Percentiles rank a stretch among this genome's conserved stretches.
phyloP scores from a whole-genome alignment of 768 basidiomycete genomes.

The Tylopilus sp. region DNA sequence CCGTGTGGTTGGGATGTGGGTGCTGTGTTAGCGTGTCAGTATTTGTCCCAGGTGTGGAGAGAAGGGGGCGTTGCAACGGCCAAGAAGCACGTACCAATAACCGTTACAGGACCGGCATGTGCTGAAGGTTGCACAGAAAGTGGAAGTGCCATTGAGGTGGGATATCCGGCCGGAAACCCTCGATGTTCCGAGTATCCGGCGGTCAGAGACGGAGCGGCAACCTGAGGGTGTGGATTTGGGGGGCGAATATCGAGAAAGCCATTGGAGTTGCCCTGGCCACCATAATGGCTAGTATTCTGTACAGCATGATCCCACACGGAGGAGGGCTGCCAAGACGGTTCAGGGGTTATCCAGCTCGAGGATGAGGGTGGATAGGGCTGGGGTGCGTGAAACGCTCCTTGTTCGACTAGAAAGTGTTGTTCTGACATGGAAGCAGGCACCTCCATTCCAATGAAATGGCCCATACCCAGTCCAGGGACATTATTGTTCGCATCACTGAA shows the following conservation, averaged over 20 bases:
- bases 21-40: conserved; percentile 13
- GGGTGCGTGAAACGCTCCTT: background rate
- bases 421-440: background rate
- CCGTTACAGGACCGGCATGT: conserved; percentile 1
- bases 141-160: background rate
- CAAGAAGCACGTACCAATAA: conserved; percentile 10
- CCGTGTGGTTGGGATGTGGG: conserved; percentile 3
- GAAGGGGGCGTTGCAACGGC: background rate
- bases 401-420: background rate
- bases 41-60: background rate
- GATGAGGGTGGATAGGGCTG: background rate
- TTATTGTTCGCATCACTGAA: background rate
- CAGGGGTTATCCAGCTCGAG: background rate
- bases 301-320: conserved; percentile 5
- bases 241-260: background rate
- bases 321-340: conserved; percentile 1
- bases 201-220: background rate
- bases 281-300: background rate
- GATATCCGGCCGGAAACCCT: background rate
- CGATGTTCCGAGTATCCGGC: background rate
- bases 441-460: background rate
- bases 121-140: background rate
- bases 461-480: background rate
- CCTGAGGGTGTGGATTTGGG: background rate
- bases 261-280: background rate